Conservation (phyloP, 1,284 basidiomycete species). For the Stereum hirsutum region DNA sequence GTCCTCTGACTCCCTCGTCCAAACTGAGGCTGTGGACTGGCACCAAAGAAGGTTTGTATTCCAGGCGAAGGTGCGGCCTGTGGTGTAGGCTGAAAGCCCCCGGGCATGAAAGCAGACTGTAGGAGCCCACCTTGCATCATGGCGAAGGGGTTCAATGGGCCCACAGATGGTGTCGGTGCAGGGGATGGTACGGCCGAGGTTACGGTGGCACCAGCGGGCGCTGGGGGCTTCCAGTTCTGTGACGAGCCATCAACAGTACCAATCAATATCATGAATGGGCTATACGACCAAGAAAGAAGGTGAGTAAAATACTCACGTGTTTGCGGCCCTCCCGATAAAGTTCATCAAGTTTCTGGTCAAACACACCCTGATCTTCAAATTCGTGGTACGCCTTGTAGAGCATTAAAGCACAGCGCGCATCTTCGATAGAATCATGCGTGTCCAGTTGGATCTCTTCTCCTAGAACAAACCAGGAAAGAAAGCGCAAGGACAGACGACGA, state of each 20-base stretch:
- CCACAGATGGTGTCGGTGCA: conserved; percentile 4
- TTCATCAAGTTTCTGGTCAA: conserved; percentile 86
- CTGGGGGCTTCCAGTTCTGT: conserved; percentile 12
- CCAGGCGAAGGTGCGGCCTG: too few species aligned
- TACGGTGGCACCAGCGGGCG: conserved; percentile 7
- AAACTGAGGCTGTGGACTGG: too few species aligned
- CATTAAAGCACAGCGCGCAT: conserved; percentile 82
- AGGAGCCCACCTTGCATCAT: conserved; percentile 9
- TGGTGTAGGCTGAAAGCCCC: conserved; percentile 1
- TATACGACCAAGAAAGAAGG: neutral
- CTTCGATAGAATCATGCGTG: conserved; percentile 95
- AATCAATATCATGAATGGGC: neutral
- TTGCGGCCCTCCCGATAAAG: conserved; percentile 66
- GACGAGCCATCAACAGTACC: neutral
- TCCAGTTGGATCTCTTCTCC: conserved; percentile 89
- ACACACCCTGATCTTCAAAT: conserved; percentile 69
- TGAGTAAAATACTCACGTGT: conserved; percentile 35
- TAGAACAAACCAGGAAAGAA: conserved; percentile 90
- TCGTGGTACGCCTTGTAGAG: conserved; percentile 81
- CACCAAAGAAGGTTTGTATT: too few species aligned
- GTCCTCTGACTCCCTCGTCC: too few species aligned
- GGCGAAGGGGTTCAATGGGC: conserved; percentile 8
- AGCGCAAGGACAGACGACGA: conserved; percentile 86
- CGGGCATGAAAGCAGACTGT: conserved; percentile 7
- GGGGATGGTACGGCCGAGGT: conserved; percentile 3